Evolutionary conservation across 2,329 filamentous ascomycete genomes (phyloP).

Genomic region (Aspergillus latus): DNA sequence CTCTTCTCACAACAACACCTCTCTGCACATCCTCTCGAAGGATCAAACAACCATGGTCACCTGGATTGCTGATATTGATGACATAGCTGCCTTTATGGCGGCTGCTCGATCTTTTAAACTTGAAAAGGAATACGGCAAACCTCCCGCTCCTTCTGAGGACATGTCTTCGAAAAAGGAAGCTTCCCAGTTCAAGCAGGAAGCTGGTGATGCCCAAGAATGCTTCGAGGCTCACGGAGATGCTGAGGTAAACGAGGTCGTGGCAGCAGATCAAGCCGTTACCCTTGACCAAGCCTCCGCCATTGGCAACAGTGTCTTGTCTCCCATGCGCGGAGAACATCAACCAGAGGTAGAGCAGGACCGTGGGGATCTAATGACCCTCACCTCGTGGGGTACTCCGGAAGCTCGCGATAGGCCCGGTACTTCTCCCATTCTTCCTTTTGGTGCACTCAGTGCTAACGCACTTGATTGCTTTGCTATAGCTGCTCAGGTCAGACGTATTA

Average conservation of each 20-base stretch:
- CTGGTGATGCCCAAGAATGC: background rate
- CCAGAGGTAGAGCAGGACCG: constrained; percentile 28
- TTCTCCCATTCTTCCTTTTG: background rate
- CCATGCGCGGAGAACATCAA: background rate
- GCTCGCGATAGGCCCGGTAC: constrained; percentile 31
- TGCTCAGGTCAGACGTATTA: constrained; percentile 30
- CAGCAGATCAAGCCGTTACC: background rate
- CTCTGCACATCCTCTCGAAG: background rate
- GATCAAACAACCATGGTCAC: constrained; percentile 6
- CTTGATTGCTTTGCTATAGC: constrained; percentile 16
- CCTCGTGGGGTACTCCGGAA: constrained; percentile 31
- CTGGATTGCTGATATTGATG: constrained; percentile 24
- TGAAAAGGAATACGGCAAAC: constrained; percentile 7
- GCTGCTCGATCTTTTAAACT: constrained; percentile 24
- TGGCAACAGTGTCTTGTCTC: background rate
- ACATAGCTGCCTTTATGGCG: constrained; percentile 31
- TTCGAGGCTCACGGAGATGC: background rate
- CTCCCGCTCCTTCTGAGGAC: constrained; percentile 5
- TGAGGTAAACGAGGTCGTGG: background rate
- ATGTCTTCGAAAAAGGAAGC: constrained; percentile 3
- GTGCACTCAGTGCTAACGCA: background rate
- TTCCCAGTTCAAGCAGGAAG: constrained; percentile 3
- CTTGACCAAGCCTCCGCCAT: constrained; percentile 2
- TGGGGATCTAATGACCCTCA: constrained; percentile 32
- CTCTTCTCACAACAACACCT: background rate